Conservation (phyloP, 129 eudicot species). For the Tagetes patula region DNA sequence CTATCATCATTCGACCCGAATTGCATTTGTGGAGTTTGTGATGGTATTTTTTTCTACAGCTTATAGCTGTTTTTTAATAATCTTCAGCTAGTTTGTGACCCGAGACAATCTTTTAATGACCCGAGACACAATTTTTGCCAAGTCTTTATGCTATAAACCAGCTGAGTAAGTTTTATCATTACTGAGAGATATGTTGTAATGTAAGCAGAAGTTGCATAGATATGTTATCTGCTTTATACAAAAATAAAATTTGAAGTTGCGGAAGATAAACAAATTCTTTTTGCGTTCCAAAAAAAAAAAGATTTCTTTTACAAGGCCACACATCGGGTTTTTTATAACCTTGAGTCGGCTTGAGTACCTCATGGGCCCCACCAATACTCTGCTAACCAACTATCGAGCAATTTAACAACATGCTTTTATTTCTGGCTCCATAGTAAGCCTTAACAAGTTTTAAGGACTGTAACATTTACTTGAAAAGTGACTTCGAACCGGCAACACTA, state of each 20-base stretch:
- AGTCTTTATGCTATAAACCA: conserved; percentile 10
- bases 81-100: background rate
- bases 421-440: background rate
- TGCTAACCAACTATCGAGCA: background rate
- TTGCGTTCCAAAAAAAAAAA: background rate
- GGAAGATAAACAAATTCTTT: background rate
- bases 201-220: conserved; percentile 10
- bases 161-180: background rate
- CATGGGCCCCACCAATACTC: too few species aligned
- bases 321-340: too few species aligned
- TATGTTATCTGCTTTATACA: background rate
- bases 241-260: background rate
- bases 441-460: background rate
- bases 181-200: conserved; percentile 3
- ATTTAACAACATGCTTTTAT: background rate
- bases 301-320: background rate
- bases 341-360: too few species aligned
- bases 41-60: conserved; percentile 38
- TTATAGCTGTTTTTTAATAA: background rate
- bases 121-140: background rate
- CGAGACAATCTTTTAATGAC: background rate
- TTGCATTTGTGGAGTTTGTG: conserved; percentile 73
- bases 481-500: background rate
- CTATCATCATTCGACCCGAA: conserved; percentile 71
- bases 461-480: background rate